A percentile compares a stretch with the other conserved stretches of the same genome.
These are phyloP conservation scores for Silene vulgaris DNA, from an alignment of 179 eudicot genomes.

Conservation along the genomic window DNA sequence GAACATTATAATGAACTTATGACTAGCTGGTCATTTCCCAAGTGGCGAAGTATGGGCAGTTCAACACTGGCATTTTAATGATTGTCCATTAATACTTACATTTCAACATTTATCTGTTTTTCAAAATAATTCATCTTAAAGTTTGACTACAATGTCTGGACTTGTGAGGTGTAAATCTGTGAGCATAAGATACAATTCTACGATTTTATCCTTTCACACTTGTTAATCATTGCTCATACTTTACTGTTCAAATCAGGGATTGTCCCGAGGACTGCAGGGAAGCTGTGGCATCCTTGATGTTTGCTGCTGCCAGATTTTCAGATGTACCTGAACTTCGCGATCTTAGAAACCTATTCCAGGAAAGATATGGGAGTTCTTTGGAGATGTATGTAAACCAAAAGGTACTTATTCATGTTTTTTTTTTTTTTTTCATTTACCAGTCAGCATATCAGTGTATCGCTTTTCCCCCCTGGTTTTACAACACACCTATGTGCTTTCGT, in stretches of 20 bases:
- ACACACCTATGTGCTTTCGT: slow-evolving; percentile 23
- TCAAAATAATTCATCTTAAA: not conserved
- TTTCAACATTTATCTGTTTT: not conserved
- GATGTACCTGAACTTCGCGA: slow-evolving; percentile 96
- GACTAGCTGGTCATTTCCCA: not conserved
- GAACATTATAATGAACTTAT: not conserved
- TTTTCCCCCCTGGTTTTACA: slow-evolving; percentile 17
- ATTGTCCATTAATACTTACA: not conserved
- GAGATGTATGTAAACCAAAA: slow-evolving; percentile 67
- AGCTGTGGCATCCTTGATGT: slow-evolving; percentile 81
- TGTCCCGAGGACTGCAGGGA: slow-evolving; percentile 96
- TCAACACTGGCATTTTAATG: not conserved
- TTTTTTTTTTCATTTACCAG: not conserved
- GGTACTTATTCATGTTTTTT: slow-evolving; percentile 29
- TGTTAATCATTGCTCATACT: slow-evolving; percentile 1
- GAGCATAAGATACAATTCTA: not conserved
- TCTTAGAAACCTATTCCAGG: slow-evolving; percentile 70
- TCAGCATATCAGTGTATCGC: not conserved
- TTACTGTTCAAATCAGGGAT: slow-evolving; percentile 43
- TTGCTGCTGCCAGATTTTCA: slow-evolving; percentile 98
- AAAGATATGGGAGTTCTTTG: slow-evolving; percentile 71
- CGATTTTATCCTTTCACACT: not conserved
- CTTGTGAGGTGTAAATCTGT: not conserved
- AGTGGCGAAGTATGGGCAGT: not conserved
- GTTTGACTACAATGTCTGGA: not conserved